Conservation (phyloP, 371 early-diverging fungal genomes). For the Rhizopus stolonifer region DNA sequence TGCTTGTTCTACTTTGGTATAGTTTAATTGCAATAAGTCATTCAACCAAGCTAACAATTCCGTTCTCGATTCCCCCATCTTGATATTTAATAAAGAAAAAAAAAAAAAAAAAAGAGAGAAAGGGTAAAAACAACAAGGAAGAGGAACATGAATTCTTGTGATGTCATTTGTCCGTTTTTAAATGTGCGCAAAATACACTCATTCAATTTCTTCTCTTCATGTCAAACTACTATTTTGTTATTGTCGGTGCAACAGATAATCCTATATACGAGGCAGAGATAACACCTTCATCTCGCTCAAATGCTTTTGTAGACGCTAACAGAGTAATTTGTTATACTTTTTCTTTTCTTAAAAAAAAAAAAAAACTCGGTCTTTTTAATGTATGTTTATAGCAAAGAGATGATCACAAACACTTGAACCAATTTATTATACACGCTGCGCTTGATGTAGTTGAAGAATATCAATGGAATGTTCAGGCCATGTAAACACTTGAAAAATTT, state of each 20-base stretch:
- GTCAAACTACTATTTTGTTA: slow-evolving; percentile 85
- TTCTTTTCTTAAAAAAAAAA: not conserved
- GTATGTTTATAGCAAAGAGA: slow-evolving; percentile 52
- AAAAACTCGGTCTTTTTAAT: not conserved
- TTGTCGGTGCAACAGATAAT: slow-evolving; percentile 90
- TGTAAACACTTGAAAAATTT: slow-evolving; percentile 47
- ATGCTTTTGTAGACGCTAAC: slow-evolving; percentile 31
- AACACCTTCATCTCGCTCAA: slow-evolving; percentile 52
- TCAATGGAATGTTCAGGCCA: slow-evolving; percentile 80
- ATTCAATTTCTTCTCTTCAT: slow-evolving; percentile 25
- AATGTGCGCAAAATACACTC: not conserved
- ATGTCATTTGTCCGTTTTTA: not conserved
- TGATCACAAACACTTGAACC: slow-evolving; percentile 89
- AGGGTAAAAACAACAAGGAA: too few species aligned
- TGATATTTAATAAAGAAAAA: not conserved
- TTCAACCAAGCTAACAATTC: slow-evolving; percentile 93
- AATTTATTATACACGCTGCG: slow-evolving; percentile 94
- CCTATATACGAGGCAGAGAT: slow-evolving; percentile 94
- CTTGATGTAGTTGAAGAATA: slow-evolving; percentile 95
- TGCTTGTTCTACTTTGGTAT: slow-evolving; percentile 92
- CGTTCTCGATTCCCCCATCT: not conserved
- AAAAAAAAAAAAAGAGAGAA: not conserved
- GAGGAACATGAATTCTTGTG: not conserved
- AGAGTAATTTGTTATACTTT: slow-evolving; percentile 27
- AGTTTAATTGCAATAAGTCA: slow-evolving; percentile 81